Conservation (phyloP, 2,329 filamentous ascomycete genomes). For the Colletotrichum neosansevieriae region DNA sequence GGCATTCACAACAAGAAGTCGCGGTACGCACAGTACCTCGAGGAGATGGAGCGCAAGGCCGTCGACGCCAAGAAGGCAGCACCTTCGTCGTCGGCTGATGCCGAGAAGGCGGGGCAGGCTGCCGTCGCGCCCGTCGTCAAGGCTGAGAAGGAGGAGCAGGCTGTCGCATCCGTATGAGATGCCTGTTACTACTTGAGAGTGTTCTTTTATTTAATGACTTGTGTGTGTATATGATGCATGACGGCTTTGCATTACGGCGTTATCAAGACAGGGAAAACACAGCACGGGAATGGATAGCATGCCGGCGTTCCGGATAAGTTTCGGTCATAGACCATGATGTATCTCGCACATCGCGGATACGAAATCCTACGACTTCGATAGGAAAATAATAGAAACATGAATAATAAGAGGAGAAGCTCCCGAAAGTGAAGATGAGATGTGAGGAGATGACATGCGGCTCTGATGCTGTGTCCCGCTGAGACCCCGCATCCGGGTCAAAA, state of each 20-base stretch:
- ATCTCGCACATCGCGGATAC: slow-evolving; percentile 17
- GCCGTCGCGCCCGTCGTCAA: slow-evolving; percentile 40
- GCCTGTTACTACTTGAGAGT: not conserved
- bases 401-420: not conserved
- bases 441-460: slow-evolving; percentile 16
- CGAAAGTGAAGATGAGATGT: not conserved
- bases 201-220: slow-evolving; percentile 30
- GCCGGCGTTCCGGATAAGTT: slow-evolving; percentile 31
- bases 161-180: slow-evolving; percentile 19
- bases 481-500: slow-evolving; percentile 23
- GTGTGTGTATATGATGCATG: slow-evolving; percentile 40
- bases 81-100: slow-evolving; percentile 41
- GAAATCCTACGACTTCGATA: slow-evolving; percentile 11
- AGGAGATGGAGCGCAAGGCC: slow-evolving; percentile 77
- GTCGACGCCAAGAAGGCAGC: slow-evolving; percentile 59
- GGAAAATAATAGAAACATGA: slow-evolving; percentile 15
- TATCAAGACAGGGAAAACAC: slow-evolving; percentile 20
- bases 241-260: slow-evolving; percentile 32
- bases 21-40: slow-evolving; percentile 87
- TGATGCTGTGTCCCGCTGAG: slow-evolving; percentile 19
- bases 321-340: slow-evolving; percentile 16
- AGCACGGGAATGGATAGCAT: slow-evolving; percentile 34
- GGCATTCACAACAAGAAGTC: slow-evolving; percentile 99
- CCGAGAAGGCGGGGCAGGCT: slow-evolving; percentile 41
- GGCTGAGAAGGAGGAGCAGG: slow-evolving; percentile 40